Percentiles rank a stretch among this genome's conserved stretches.
Conservation (phyloP, 2,329 filamentous ascomycete species). For the Leptographium flavum region DNA sequence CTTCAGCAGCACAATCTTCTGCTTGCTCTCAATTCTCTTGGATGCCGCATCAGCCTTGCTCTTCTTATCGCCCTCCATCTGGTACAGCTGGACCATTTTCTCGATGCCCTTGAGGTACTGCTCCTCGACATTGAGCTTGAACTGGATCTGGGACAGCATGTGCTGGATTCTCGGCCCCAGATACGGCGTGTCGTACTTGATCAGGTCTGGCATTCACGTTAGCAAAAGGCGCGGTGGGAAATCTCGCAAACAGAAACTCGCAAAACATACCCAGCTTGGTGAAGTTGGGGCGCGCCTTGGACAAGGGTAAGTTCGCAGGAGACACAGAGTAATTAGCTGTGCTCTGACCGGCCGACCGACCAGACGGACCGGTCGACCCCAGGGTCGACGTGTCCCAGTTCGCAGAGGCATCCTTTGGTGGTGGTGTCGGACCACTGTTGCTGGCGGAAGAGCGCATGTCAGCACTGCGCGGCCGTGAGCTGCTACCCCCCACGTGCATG, state of each 20-base stretch:
- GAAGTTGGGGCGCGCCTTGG: conserved; percentile 75
- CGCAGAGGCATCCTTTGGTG: conserved; percentile 52
- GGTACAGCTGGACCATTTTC: conserved; percentile 96
- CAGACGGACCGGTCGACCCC: conserved; percentile 45
- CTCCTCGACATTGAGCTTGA: conserved; percentile 96
- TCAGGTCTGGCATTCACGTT: conserved; percentile 51
- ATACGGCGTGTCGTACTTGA: conserved; percentile 95
- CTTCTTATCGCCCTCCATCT: conserved; percentile 94
- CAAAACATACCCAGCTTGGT: conserved; percentile 75
- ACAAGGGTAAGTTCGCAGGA: conserved; percentile 23
- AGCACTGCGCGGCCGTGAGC: conserved; percentile 30
- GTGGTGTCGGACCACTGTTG: conserved; percentile 44
- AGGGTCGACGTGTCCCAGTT: conserved; percentile 35
- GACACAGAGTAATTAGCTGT: conserved; percentile 3
- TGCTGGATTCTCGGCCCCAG: conserved; percentile 95
- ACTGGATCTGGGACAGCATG: conserved; percentile 96
- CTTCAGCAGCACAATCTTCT: conserved; percentile 92
- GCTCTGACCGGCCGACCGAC: conserved; percentile 45
- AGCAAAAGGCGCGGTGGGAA: too few relatives aligned
- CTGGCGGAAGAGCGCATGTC: conserved; percentile 31
- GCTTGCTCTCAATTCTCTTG: conserved; percentile 83
- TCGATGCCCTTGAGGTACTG: conserved; percentile 98
- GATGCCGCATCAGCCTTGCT: conserved; percentile 87
- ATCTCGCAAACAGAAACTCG: background rate
- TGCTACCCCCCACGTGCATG: conserved; percentile 41